These are phyloP conservation scores for Dactylorhiza incarnata DNA, from an alignment of 106 monocot genomes.

Conservation along the genomic window DNA sequence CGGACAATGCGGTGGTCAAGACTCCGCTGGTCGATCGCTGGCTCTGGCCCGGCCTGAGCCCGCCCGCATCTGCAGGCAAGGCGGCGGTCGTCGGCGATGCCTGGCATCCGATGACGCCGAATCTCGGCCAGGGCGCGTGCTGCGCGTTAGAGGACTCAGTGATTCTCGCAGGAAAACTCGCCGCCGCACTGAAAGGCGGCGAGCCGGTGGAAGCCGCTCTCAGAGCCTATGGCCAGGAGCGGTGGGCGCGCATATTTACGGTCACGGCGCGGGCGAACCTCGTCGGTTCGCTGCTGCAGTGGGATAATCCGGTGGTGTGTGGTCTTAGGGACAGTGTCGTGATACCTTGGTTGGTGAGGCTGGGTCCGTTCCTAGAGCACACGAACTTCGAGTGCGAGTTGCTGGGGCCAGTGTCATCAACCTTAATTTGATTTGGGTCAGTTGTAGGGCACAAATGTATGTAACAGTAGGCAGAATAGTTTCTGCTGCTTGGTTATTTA, in stretches of 20 bases:
- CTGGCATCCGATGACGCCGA: conserved; percentile 99
- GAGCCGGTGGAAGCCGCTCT: conserved; percentile 37
- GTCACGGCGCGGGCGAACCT: conserved; percentile 61
- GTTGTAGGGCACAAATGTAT: neutral
- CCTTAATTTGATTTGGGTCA: conserved; percentile 4
- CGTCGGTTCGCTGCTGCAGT: conserved; percentile 74
- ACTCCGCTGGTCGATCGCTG: conserved; percentile 86
- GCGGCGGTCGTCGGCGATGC: conserved; percentile 80
- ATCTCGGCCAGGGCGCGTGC: conserved; percentile 87
- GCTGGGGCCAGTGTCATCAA: conserved; percentile 27
- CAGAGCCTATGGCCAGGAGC: conserved; percentile 38
- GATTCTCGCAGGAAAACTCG: conserved; percentile 53
- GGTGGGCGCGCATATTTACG: conserved; percentile 71
- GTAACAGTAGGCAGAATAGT: no score
- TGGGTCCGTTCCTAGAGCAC: conserved; percentile 74
- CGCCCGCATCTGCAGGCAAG: conserved; percentile 31
- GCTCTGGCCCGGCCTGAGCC: conserved; percentile 76
- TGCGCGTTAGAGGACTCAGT: conserved; percentile 83
- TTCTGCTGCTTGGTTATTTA: no score
- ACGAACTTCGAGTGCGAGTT: conserved; percentile 80
- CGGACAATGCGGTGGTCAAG: conserved; percentile 43
- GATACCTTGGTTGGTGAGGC: conserved; percentile 68
- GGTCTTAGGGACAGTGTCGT: conserved; percentile 48
- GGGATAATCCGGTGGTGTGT: conserved; percentile 70
- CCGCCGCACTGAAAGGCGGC: conserved; percentile 17